Conservation (phyloP, 805 yeast species). For the Pichia manshurica region DNA sequence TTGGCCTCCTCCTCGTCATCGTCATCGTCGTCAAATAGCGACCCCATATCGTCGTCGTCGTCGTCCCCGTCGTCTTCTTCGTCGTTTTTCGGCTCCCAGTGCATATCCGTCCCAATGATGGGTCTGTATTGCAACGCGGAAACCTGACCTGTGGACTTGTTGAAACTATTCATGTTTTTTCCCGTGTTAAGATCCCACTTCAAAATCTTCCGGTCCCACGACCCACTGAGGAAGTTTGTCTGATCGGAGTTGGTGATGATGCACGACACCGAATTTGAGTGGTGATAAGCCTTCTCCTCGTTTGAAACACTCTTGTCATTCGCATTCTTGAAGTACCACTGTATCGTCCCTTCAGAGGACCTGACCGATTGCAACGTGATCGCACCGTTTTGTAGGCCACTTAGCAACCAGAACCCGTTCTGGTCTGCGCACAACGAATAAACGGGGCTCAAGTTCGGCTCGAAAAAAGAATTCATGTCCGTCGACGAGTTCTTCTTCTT, state of each 20-base stretch:
- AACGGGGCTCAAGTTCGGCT: slow-evolving; percentile 72
- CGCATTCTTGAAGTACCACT: slow-evolving; percentile 55
- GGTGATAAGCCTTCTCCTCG: slow-evolving; percentile 32
- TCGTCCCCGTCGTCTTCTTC: slow-evolving; percentile 9
- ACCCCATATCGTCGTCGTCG: slow-evolving; percentile 28
- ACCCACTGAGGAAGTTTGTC: slow-evolving; percentile 65
- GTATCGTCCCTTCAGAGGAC: slow-evolving; percentile 73
- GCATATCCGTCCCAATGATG: slow-evolving; percentile 40
- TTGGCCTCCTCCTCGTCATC: too few relatives aligned
- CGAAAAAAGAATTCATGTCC: slow-evolving; percentile 2
- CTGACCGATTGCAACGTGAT: slow-evolving; percentile 78
- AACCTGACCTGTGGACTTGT: slow-evolving; percentile 69
- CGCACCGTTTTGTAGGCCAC: slow-evolving; percentile 83
- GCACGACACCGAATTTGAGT: slow-evolving; percentile 70
- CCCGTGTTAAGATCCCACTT: slow-evolving; percentile 89
- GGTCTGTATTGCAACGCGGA: slow-evolving; percentile 73
- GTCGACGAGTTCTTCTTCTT: slow-evolving; percentile 11
- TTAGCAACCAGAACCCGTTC: slow-evolving; percentile 75
- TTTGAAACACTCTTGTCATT: slow-evolving; percentile 19
- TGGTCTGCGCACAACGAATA: slow-evolving; percentile 80
- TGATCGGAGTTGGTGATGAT: slow-evolving; percentile 59
- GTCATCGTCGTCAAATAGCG: slow-evolving; percentile 43
- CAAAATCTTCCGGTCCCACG: slow-evolving; percentile 80
- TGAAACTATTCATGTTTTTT: slow-evolving; percentile 39
- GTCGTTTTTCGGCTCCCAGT: slow-evolving; percentile 23